phyloP scores from a whole-genome alignment of 257 asterid species.

The Ilex aquifolium region DNA sequence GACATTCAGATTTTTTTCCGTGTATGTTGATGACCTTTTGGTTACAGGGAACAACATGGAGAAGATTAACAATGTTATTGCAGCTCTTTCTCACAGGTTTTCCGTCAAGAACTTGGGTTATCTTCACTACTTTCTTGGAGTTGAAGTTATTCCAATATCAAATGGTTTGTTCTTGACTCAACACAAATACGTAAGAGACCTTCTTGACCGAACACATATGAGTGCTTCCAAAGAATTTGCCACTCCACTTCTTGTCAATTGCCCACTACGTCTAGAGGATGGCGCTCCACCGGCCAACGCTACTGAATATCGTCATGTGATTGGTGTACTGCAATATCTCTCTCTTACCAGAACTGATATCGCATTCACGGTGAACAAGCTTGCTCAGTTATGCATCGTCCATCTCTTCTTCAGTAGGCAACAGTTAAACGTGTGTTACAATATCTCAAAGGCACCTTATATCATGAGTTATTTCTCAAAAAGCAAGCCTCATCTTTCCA shows the following conservation, averaged over 20 bases:
- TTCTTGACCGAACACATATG: neutral
- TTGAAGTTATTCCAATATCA: neutral
- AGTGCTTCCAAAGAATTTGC: neutral
- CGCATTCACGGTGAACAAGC: neutral
- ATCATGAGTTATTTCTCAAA: too few relatives aligned
- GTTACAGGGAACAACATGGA: too few relatives aligned
- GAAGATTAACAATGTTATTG: too few relatives aligned
- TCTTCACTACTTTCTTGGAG: neutral
- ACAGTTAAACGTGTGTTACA: too few relatives aligned
- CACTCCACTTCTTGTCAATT: neutral
- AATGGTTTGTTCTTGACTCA: neutral
- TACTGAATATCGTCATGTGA: neutral
- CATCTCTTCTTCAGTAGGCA: neutral
- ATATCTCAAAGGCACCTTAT: too few relatives aligned
- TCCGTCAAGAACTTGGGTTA: neutral
- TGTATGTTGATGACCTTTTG: too few relatives aligned
- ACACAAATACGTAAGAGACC: neutral
- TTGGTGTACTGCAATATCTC: neutral
- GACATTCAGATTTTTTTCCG: too few relatives aligned
- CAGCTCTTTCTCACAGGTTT: too few relatives aligned
- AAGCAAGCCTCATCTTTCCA: too few relatives aligned
- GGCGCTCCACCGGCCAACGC: neutral
- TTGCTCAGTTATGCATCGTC: slow-evolving; percentile 1
- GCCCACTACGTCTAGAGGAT: neutral
- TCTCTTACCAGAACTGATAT: neutral